Conservation (phyloP, 768 basidiomycete genomes). For the Pulveroboletus sp. region DNA sequence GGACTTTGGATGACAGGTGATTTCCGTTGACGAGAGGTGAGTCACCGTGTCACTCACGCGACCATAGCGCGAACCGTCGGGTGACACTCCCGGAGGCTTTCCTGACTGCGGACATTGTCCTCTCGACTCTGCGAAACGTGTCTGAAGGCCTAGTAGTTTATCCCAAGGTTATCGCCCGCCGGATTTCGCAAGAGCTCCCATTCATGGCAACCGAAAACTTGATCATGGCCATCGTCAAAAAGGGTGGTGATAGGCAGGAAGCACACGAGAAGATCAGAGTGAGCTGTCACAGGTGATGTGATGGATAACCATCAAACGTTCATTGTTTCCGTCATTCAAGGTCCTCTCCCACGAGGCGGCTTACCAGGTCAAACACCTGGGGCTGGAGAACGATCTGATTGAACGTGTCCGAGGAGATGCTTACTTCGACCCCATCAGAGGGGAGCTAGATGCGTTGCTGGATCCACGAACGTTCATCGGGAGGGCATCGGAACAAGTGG, state of each 20-base stretch:
- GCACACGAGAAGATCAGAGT: constrained; percentile 95
- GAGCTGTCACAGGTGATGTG: constrained; percentile 20
- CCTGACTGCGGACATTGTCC: constrained; percentile 92
- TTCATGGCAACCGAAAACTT: constrained; percentile 99
- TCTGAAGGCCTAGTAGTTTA: constrained; percentile 99
- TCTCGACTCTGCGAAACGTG: constrained; percentile 94
- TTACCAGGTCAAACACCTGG: constrained; percentile 90
- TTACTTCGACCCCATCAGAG: constrained; percentile 90
- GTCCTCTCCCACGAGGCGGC: constrained; percentile 94
- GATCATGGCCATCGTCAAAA: constrained; percentile 98
- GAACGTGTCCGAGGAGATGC: constrained; percentile 71
- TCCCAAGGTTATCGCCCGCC: constrained; percentile 88
- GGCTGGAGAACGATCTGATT: constrained; percentile 93
- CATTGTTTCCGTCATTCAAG: constrained; percentile 30
- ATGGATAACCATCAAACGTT: constrained; percentile 8
- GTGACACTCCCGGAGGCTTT: constrained; percentile 97
- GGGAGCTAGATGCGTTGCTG: constrained; percentile 70
- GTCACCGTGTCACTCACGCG: constrained; percentile 5
- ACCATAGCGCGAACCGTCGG: constrained; percentile 83
- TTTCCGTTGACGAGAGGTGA: constrained; percentile 2
- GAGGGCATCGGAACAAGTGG: constrained; percentile 92
- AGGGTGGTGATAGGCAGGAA: constrained; percentile 92
- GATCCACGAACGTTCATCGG: constrained; percentile 90
- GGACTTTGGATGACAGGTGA: constrained; percentile 93
- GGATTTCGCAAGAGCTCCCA: constrained; percentile 91